Evolutionary conservation across 2,329 filamentous ascomycete genomes (phyloP).

Genomic region (Microsporum canis): DNA sequence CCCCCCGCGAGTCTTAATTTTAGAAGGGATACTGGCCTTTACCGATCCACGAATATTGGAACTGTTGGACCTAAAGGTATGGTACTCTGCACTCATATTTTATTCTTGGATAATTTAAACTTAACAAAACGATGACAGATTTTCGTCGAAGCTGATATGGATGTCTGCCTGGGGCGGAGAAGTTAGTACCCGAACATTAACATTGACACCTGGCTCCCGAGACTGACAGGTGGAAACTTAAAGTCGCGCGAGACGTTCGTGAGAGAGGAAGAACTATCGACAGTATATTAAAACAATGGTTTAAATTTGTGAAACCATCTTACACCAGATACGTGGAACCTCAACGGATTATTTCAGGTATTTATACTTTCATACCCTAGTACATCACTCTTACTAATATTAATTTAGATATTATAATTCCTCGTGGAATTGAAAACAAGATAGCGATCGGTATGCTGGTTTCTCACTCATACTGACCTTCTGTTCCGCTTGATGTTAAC

Average conservation of each 20-base stretch:
- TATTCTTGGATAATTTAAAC: not conserved
- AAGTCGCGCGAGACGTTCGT: conserved; percentile 75
- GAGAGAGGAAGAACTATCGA: conserved; percentile 86
- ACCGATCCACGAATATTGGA: conserved; percentile 79
- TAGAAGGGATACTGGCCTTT: conserved; percentile 92
- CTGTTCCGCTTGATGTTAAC: conserved; percentile 15
- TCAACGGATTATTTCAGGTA: conserved; percentile 73
- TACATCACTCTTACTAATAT: not conserved
- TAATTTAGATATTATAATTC: conserved; percentile 71
- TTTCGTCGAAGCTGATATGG: conserved; percentile 90
- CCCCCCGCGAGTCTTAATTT: conserved; percentile 85
- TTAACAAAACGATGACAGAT: conserved; percentile 43
- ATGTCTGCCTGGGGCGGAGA: conserved; percentile 82
- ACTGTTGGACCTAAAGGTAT: conserved; percentile 77
- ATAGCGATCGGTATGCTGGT: conserved; percentile 57
- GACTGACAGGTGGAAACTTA: not conserved
- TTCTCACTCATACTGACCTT: not conserved
- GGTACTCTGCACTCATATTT: conserved; percentile 10
- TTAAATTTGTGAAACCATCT: conserved; percentile 89
- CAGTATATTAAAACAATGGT: conserved; percentile 98
- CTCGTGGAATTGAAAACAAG: conserved; percentile 84
- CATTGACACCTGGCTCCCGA: not conserved
- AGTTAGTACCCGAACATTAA: conserved; percentile 42
- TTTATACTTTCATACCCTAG: conserved; percentile 16
- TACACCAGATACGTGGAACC: conserved; percentile 90